Evolutionary conservation across 2,329 filamentous ascomycete species (phyloP), one percentile per base, ranked within the genome.

Genomic region (Stemphylium vesicarium): DNA sequence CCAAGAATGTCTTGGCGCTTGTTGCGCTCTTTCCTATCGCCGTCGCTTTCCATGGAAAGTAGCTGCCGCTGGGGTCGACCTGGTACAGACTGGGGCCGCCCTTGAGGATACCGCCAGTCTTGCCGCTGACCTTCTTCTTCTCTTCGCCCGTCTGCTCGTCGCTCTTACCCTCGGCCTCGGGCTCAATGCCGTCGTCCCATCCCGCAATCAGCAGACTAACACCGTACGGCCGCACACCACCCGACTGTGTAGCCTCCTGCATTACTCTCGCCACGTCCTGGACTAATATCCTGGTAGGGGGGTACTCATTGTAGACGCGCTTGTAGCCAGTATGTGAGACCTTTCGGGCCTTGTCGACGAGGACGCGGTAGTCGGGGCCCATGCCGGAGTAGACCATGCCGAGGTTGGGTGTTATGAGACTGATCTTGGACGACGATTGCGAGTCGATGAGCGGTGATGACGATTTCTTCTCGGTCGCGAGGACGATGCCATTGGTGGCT

Each of bases 221-320:
- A 72, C 95, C 95, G 76, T 98, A 99, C 41, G 95, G 95, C 63
- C 95, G 86, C 62, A 99, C 94, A 86, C 95, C 95, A 75, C 95
- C 95, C 35, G 92, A 96, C 79, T 99, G 95, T 57, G 95, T 99
- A 58, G 95, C 95, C 81, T 99, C 95, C 80, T 99, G 95, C 89
- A 99, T 97, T 65, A 98, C 94, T 63, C 92, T 87, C 56, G 95
- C 95, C 53, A 99, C 93, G 73, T 99, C 95, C 80, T 99, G 95
- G 53, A 99, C 95, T 81, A 99, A 86, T 89, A 99, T 99, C 77
- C 95, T 88, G 53, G 95, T 99, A 5, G 95, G 95, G n/a, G 95
- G 95, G 82, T 99, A 99, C 82, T 99, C 95, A 81, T 99, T 99
- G 84, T 99, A 99, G 82, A 99, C 93, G 78, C 95, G 92, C 87